Percentiles rank a stretch among this genome's conserved stretches.
Conservation (phyloP, 2,329 filamentous ascomycete genomes). For the Monosporascus sp. region DNA sequence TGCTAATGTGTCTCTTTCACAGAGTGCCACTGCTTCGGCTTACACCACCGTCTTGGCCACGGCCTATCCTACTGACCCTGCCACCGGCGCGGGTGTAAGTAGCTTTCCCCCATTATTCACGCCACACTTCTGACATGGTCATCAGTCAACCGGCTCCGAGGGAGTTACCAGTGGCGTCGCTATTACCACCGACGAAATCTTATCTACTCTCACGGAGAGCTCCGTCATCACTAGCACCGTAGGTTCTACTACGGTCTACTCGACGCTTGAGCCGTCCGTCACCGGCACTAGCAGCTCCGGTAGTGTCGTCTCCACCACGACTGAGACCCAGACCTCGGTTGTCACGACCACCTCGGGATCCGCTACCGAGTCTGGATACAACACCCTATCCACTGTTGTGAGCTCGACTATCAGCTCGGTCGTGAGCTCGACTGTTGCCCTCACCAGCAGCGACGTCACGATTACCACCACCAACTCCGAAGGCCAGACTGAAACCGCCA, state of each 20-base stretch:
- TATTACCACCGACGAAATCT: conserved; percentile 6
- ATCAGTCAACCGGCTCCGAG: conserved; percentile 6
- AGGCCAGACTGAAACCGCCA: conserved; percentile 2
- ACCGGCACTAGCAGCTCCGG: neutral
- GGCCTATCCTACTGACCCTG: neutral
- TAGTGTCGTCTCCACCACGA: conserved; percentile 6
- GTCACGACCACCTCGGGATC: conserved; percentile 14
- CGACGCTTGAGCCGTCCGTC: neutral
- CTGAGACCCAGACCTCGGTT: neutral
- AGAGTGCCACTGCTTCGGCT: conserved; percentile 5
- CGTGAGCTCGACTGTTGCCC: conserved; percentile 13
- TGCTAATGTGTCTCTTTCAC: conserved; percentile 7
- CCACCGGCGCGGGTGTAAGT: neutral
- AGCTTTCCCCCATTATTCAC: neutral
- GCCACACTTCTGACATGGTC: conserved; percentile 4
- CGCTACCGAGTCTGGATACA: conserved; percentile 15
- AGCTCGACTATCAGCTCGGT: conserved; percentile 9
- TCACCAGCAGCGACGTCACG: conserved; percentile 15
- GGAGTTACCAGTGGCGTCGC: neutral
- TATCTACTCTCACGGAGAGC: conserved; percentile 12
- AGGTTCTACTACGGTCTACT: neutral
- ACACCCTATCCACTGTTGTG: conserved; percentile 14
- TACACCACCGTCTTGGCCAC: conserved; percentile 12
- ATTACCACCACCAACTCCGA: conserved; percentile 14
- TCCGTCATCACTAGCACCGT: conserved; percentile 12